phyloP scores from a whole-genome alignment of 306 rosid genomes.

The Begonia masoniana region DNA sequence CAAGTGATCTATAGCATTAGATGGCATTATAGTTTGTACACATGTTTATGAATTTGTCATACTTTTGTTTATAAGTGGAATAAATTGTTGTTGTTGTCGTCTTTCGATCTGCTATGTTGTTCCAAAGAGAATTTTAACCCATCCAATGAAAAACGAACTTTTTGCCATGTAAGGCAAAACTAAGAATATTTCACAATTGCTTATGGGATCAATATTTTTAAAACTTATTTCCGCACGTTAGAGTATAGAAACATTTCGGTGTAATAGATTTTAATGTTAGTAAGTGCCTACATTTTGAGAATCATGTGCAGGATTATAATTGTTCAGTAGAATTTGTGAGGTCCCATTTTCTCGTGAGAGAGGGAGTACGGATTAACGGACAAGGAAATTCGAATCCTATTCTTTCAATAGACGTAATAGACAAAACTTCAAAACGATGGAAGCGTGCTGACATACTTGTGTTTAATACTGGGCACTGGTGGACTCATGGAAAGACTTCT shows the following conservation, averaged over 20 bases:
- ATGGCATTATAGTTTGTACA: too few relatives aligned
- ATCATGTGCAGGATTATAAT: conserved; percentile 63
- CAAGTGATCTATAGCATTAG: too few relatives aligned
- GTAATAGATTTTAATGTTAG: neutral
- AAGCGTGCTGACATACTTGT: conserved; percentile 81
- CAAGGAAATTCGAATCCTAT: conserved; percentile 80
- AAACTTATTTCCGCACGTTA: too few relatives aligned
- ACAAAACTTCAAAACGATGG: conserved; percentile 79
- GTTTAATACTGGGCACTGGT: conserved; percentile 98
- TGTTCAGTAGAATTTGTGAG: conserved; percentile 78
- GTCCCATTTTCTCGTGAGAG: conserved; percentile 92
- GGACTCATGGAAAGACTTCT: conserved; percentile 97
- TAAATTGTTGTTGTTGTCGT: too few relatives aligned
- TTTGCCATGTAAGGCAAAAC: too few relatives aligned
- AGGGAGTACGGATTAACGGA: conserved; percentile 57
- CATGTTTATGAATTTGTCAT: too few relatives aligned
- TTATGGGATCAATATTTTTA: neutral
- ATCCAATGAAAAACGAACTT: too few relatives aligned
- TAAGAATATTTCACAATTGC: neutral
- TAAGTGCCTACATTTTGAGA: conserved; percentile 22
- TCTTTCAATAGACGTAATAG: conserved; percentile 77
- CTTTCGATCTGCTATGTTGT: too few relatives aligned
- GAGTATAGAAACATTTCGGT: too few relatives aligned
- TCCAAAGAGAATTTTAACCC: too few relatives aligned
- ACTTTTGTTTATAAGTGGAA: too few relatives aligned